phyloP scores from a whole-genome alignment of 2,329 filamentous ascomycete species.

The Monascus ruber region DNA sequence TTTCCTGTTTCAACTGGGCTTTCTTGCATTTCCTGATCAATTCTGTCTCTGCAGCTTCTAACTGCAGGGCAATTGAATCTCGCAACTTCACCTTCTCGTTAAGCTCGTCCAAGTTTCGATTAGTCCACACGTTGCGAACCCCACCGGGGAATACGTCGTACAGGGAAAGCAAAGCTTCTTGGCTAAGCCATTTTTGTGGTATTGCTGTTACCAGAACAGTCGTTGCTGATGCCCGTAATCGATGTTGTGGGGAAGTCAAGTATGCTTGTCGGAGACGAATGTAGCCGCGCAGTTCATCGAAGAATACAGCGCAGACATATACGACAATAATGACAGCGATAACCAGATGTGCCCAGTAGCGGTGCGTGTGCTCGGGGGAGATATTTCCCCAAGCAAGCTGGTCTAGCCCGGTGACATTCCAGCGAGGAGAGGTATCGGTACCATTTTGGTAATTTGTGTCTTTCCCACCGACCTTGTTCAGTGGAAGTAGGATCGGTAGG shows the following conservation, averaged over 20 bases:
- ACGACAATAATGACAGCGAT: constrained; percentile 66
- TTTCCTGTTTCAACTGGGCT: constrained; percentile 59
- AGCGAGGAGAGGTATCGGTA: constrained; percentile 25
- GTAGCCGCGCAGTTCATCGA: constrained; percentile 73
- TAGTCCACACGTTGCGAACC: constrained; percentile 93
- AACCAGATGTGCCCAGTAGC: constrained; percentile 76
- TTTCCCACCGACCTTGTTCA: constrained; percentile 66
- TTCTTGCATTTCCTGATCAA: constrained; percentile 71
- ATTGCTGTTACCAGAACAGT: constrained; percentile 90
- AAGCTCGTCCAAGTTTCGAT: constrained; percentile 73
- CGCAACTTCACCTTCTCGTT: constrained; percentile 72
- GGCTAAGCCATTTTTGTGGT: constrained; percentile 77
- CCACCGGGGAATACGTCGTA: constrained; percentile 96
- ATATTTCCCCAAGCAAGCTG: constrained; percentile 83
- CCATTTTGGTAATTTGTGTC: constrained; percentile 44
- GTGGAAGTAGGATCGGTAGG: constrained; percentile 71
- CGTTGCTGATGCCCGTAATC: constrained; percentile 83
- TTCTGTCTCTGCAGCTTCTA: constrained; percentile 76
- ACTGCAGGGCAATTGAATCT: constrained; percentile 54
- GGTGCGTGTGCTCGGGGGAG: constrained; percentile 48
- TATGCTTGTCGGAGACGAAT: constrained; percentile 91
- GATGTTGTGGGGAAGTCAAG: constrained; percentile 86
- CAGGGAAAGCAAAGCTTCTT: constrained; percentile 67
- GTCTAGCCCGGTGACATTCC: constrained; percentile 58
- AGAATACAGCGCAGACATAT: constrained; percentile 82